These are phyloP conservation scores for Pythium plurisporium DNA, from an alignment of 352 stramenopile species.

Conservation along the genomic window DNA sequence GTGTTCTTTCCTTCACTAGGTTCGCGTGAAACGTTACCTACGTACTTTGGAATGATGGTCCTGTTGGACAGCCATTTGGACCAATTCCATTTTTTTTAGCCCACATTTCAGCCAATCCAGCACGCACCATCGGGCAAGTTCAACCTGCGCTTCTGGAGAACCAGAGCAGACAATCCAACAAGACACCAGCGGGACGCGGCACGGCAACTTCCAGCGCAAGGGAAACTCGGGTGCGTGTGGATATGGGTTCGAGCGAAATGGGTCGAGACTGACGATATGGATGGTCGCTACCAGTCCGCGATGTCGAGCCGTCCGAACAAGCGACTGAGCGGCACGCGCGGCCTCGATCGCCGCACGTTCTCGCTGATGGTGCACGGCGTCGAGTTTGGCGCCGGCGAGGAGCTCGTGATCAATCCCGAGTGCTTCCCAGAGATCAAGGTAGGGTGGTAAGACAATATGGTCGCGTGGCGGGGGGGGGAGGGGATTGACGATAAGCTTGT, in stretches of 20 bases:
- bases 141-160: constrained; percentile 6
- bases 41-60: constrained; percentile 11
- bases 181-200: background rate
- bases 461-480: background rate
- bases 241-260: no score
- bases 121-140: constrained; percentile 4
- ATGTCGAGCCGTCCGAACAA: constrained; percentile 23
- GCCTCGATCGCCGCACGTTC: constrained; percentile 33
- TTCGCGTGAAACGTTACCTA: background rate
- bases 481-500: background rate
- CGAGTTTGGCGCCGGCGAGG: constrained; percentile 60
- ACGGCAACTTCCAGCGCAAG: background rate
- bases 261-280: no score
- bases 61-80: background rate
- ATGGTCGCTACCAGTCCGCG: no score
- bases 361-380: constrained; percentile 69
- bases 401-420: constrained; percentile 76
- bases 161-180: background rate
- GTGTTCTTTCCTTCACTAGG: background rate
- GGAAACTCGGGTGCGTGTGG: background rate
- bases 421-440: constrained; percentile 54
- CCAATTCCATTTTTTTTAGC: background rate
- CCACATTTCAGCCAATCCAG: background rate
- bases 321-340: constrained; percentile 26
- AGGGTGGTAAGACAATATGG: no score